Evolutionary conservation across 1,139 yeast species (phyloP).

Genomic region (Protomyces gravidus): DNA sequence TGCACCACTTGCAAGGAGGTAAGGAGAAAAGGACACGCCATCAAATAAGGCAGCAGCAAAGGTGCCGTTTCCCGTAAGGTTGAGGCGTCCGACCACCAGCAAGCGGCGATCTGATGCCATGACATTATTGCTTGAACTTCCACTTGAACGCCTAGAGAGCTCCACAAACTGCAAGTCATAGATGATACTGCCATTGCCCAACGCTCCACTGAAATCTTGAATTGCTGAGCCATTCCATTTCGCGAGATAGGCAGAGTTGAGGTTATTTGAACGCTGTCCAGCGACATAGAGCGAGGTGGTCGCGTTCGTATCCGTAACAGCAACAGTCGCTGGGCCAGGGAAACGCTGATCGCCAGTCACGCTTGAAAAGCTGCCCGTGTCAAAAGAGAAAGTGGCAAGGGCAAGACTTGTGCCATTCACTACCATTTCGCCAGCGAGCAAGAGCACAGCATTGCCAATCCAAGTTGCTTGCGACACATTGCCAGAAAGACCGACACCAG

Average conservation of each 20-base stretch:
- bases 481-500: conserved; percentile 50
- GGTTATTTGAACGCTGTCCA: conserved; percentile 41
- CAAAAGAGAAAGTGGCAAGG: conserved; percentile 54
- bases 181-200: conserved; percentile 39
- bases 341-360: conserved; percentile 38
- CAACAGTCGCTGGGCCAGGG: conserved; percentile 47
- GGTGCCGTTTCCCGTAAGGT: conserved; percentile 52
- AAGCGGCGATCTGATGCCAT: conserved; percentile 50
- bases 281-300: conserved; percentile 55
- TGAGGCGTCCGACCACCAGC: conserved; percentile 60
- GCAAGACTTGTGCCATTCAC: conserved; percentile 44
- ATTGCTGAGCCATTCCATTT: conserved; percentile 39
- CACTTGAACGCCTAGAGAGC: conserved; percentile 34
- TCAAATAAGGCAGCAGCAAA: conserved; percentile 67
- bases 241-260: conserved; percentile 38
- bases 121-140: conserved; percentile 41
- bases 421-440: conserved; percentile 61
- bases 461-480: conserved; percentile 55
- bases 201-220: conserved; percentile 40
- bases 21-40: conserved; percentile 71
- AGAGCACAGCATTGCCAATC: conserved; percentile 48
- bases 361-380: conserved; percentile 38
- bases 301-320: conserved; percentile 52
- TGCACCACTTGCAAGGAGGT: conserved; percentile 45
- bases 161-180: conserved; percentile 42